A percentile compares a stretch with the other conserved stretches of the same genome.
phyloP scores from a whole-genome alignment of 2,329 filamentous ascomycete species.

The Aspergillus flavus region DNA sequence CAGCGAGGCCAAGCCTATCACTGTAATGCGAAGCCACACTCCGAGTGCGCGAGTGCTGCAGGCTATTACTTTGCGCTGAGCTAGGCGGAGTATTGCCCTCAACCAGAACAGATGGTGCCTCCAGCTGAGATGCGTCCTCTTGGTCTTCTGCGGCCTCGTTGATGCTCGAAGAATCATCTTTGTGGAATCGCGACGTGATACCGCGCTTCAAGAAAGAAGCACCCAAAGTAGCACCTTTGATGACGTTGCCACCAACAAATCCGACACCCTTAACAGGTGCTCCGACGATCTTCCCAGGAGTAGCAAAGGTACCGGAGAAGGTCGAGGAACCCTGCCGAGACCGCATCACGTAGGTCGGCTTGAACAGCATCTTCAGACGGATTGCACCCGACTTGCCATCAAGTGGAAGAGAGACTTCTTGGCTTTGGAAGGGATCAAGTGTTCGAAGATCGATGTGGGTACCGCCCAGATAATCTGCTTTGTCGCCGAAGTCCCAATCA shows the following conservation, averaged over 20 bases:
- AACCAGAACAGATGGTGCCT: slow-evolving; percentile 30
- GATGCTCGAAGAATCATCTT: slow-evolving; percentile 39
- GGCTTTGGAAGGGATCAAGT: slow-evolving; percentile 81
- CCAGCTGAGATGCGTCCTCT: slow-evolving; percentile 19
- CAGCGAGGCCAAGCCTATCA: slow-evolving; percentile 55
- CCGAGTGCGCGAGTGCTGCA: slow-evolving; percentile 50
- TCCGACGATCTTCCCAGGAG: slow-evolving; percentile 86
- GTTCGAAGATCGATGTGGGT: slow-evolving; percentile 74
- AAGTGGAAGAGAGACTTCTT: slow-evolving; percentile 73
- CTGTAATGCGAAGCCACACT: slow-evolving; percentile 55
- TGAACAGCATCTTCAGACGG: slow-evolving; percentile 84
- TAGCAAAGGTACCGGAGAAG: slow-evolving; percentile 85
- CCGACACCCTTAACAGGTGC: slow-evolving; percentile 93
- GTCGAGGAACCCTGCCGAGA: slow-evolving; percentile 88
- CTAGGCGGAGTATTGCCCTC: slow-evolving; percentile 29
- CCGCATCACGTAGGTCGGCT: slow-evolving; percentile 85
- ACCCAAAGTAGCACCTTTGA: slow-evolving; percentile 88
- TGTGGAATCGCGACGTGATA: slow-evolving; percentile 62
- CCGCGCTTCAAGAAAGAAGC: slow-evolving; percentile 88
- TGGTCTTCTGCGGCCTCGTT: slow-evolving; percentile 28
- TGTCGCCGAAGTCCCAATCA: slow-evolving; percentile 96
- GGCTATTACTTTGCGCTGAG: slow-evolving; percentile 26
- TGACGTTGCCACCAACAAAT: slow-evolving; percentile 78
- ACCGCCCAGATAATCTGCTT: slow-evolving; percentile 85
- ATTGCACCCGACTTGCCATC: slow-evolving; percentile 89